Base-by-base conservation (phyloP, 2,329 filamentous ascomycete species). In the Helicocarpus griseus region DNA sequence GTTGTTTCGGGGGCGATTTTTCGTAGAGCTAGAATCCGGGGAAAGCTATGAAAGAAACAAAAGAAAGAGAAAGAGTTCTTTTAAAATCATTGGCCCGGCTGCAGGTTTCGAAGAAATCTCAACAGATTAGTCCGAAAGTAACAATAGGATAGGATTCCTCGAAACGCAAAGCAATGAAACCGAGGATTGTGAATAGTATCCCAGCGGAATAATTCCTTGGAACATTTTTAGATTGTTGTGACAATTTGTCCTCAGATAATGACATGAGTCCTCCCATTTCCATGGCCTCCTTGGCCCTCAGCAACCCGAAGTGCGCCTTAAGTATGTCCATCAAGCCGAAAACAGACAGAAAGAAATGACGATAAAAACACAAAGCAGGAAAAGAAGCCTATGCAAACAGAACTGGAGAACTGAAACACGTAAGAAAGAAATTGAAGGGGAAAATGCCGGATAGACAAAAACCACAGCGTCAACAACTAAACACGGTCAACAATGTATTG, bases 301-400 rank as follows among this genome's bases (percentile, higher is more conserved):
- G 13, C 22, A 28, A 35, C 44, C 43, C 35, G 47, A 49, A 40
- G 47, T 29, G 47, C 47, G 33, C 47, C 47, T 49, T 36, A 39
- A n/a, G 35, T 47, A 47, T 47, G 44, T 36, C 44, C 44, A 47
- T 33, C 19, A 47, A 36, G 31, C 31, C 31, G 31, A 36, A 47
- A 36, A 13, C 4, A 47, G 17, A 49, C 17, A 40, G 24, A 39
- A 14, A 48, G 8, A 31, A 13, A 49, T 14, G 5, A 14, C 19
- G 24, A 21, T 13, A 28, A 26, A 22, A 21, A 21, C 6, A 49
- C 24, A 49, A 39, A n/a, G 31, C 8, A n/a, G 31, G 19, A 35
- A 21, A 13, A 21, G 44, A 31, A 46, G 28, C 14, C 2, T 46
- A 22, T 21, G 21, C 7, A 33, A 5, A 24, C 28, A 44, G 31